Conservation (phyloP, 257 asterid species). For the Solanum arcanum region DNA sequence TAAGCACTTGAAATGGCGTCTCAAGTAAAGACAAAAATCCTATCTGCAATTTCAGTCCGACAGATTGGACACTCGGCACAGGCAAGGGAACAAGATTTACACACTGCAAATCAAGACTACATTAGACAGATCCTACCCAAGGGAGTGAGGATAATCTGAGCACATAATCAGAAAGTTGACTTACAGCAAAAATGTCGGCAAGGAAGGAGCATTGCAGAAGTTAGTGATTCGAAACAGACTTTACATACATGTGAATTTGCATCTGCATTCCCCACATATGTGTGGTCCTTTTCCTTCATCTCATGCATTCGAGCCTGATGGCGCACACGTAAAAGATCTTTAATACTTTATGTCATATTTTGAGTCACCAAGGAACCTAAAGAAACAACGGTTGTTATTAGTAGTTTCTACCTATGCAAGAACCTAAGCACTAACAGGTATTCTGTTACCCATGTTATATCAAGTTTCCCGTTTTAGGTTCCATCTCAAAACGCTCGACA, state of each 20-base stretch:
- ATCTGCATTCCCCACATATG: conserved; percentile 60
- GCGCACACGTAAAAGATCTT: background rate
- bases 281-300: conserved; percentile 84
- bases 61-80: conserved; percentile 89
- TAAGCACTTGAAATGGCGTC: conserved; percentile 1
- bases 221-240: conserved; percentile 85
- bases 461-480: background rate
- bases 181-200: conserved; percentile 97
- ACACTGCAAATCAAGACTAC: conserved; percentile 44
- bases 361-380: background rate
- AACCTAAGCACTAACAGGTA: background rate
- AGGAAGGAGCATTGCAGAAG: conserved; percentile 95
- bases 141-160: background rate
- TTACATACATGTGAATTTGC: conserved; percentile 74
- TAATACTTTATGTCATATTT: background rate
- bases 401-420: background rate
- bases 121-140: conserved; percentile 5
- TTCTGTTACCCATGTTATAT: background rate
- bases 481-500: background rate
- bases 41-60: conserved; percentile 59
- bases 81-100: conserved; percentile 92
- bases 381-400: background rate
- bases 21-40: conserved; percentile 76
- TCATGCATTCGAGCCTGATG: conserved; percentile 88
- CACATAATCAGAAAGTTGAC: conserved; percentile 13